Conservation (phyloP, 768 basidiomycete genomes). For the Collybia sordida region DNA sequence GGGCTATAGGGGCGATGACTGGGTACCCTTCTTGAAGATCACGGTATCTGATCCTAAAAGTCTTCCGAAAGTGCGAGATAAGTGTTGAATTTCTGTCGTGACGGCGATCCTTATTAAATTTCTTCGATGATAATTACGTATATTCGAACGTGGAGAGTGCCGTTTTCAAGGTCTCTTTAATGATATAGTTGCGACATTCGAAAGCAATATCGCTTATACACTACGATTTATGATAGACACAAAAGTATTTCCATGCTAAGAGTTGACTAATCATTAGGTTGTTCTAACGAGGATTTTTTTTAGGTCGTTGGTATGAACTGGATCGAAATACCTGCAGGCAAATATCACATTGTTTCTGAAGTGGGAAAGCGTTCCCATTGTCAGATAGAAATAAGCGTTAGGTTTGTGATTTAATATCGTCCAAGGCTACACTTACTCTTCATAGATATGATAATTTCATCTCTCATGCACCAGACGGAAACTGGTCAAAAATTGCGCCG, state of each 20-base stretch:
- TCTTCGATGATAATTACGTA: conserved; percentile 36
- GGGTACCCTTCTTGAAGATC: conserved; percentile 82
- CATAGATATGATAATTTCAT: conserved; percentile 80
- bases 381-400: conserved; percentile 83
- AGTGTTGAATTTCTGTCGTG: conserved; percentile 36
- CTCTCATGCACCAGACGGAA: conserved; percentile 88
- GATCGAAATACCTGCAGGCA: conserved; percentile 88
- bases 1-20: conserved; percentile 87
- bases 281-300: neutral
- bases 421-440: neutral
- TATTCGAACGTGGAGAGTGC: conserved; percentile 77
- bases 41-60: conserved; percentile 69
- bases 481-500: conserved; percentile 91
- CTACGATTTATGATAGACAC: conserved; percentile 99
- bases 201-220: conserved; percentile 91
- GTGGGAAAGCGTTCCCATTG: conserved; percentile 73
- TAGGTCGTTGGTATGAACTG: conserved; percentile 99
- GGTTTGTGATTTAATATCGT: conserved; percentile 39
- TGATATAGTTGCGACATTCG: conserved; percentile 68
- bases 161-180: conserved; percentile 60
- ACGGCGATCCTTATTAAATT: conserved; percentile 7
- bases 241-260: conserved; percentile 49
- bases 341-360: conserved; percentile 64
- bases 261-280: neutral
- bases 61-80: conserved; percentile 90